Conservation (phyloP, 805 yeast species). For the Hanseniaspora singularis region DNA sequence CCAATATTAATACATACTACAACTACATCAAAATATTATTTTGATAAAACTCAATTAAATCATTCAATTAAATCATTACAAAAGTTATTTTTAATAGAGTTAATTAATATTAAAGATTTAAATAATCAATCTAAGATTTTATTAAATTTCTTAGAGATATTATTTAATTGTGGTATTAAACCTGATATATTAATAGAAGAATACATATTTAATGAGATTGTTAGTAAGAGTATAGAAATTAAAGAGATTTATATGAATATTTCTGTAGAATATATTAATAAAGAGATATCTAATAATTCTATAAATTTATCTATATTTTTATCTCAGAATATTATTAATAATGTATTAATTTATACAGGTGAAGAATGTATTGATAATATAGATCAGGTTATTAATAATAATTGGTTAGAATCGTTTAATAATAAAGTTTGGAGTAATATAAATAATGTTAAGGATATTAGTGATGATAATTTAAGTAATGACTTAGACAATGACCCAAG, state of each 20-base stretch:
- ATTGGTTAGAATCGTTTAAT: slow-evolving; percentile 56
- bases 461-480: too few species aligned
- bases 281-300: slow-evolving; percentile 36
- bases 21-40: slow-evolving; percentile 23
- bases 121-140: slow-evolving; percentile 31
- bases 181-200: slow-evolving; percentile 38
- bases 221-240: slow-evolving; percentile 35
- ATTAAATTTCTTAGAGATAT: slow-evolving; percentile 35
- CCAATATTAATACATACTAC: too few species aligned
- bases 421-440: slow-evolving; percentile 62
- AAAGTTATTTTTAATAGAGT: slow-evolving; percentile 32
- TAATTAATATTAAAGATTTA: slow-evolving; percentile 25
- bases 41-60: slow-evolving; percentile 52
- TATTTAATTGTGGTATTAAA: slow-evolving; percentile 19
- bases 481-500: too few species aligned
- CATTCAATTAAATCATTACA: slow-evolving; percentile 60
- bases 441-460: slow-evolving; percentile 30
- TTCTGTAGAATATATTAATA: slow-evolving; percentile 40
- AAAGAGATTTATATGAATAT: slow-evolving; percentile 37
- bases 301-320: slow-evolving; percentile 55
- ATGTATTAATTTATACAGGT: slow-evolving; percentile 58
- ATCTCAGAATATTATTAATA: slow-evolving; percentile 50
- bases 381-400: slow-evolving; percentile 24
- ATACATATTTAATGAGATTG: slow-evolving; percentile 45
- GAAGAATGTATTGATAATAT: slow-evolving; percentile 37